Evolutionary conservation across 202 grass and related monocot species (phyloP), one percentile per base, ranked within the genome.

Genomic region (Hordeum pubiflorum): DNA sequence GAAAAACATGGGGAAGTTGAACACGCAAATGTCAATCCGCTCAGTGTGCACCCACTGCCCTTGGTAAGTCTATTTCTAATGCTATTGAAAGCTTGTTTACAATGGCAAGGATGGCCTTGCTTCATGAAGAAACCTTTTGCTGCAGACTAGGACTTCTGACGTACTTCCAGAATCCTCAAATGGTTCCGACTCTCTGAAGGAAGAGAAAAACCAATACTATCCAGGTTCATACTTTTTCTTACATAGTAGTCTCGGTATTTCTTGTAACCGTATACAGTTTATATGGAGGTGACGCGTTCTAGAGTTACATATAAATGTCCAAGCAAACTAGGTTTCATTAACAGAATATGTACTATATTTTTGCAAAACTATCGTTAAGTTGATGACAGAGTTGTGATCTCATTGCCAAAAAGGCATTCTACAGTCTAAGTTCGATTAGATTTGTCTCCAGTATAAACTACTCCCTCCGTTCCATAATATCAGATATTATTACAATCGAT

Each of bases 181-280:
- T 91, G 86, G 80, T 76, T 83, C 79, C 29, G 81, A 68, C 46
- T 70, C 73, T 44, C 70, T 83, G 24, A 98, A 91, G 82, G 92
- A 89, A 81, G 92, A 94, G 40, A 84, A 68, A 84, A 89, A 81
- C 70, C 82, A 86, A 15, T 94, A 95, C 61, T 93, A 86, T 58
- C 90, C 92, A 88, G 95, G 95, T 93, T 64, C 11, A 48, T 80
- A 76, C 17, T 85, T 65, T 59, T 74, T 74, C 24, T 72, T 69
- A 66, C 48, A 36, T 32, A 75, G 10, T 76, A 54, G 52, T 66
- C 20, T 73, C 50, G n/a, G 31, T 56, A 77, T 46, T 71, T 75
- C 5, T 29, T 56, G 41, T 55, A 26, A 54, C 22, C 10, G 21
- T 52, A 75, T 69, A 11, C 71, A 72, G 26, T 64, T 83, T 85